Percentiles rank a stretch among this genome's conserved stretches.
Evolutionary conservation across 179 eudicot genomes (phyloP).

Genomic region (Vitellaria paradoxa): DNA sequence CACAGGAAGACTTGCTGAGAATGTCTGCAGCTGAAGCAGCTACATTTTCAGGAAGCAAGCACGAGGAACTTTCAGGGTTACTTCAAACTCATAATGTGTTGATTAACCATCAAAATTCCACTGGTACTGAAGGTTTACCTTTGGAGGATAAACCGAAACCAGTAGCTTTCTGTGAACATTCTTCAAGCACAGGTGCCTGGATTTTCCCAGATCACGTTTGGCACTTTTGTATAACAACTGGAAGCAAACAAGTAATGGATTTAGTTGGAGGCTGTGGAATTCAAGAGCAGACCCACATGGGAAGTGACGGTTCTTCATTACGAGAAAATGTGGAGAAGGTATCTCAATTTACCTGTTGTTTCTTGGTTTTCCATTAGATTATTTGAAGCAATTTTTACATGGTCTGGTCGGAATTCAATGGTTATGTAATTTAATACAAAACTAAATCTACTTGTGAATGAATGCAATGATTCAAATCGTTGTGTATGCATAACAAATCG

Average conservation of each 20-base stretch:
- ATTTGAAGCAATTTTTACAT: no score
- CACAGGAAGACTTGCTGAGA: conserved; percentile 20
- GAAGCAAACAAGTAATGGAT: conserved; percentile 36
- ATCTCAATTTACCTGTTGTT: conserved; percentile 7
- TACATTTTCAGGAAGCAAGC: conserved; percentile 23
- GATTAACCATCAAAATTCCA: conserved; percentile 9
- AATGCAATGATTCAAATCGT: neutral
- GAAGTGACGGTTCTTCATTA: conserved; percentile 35
- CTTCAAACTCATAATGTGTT: conserved; percentile 10
- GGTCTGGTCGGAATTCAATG: neutral
- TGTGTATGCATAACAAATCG: neutral
- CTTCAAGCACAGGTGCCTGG: conserved; percentile 46
- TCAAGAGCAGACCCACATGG: conserved; percentile 32
- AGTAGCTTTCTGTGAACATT: conserved; percentile 15
- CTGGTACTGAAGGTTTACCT: conserved; percentile 9
- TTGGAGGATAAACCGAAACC: conserved; percentile 19
- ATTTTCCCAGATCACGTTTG: conserved; percentile 51
- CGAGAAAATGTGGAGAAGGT: conserved; percentile 28
- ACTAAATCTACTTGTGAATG: neutral
- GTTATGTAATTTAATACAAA: neutral
- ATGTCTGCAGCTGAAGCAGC: conserved; percentile 26
- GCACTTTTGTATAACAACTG: conserved; percentile 47
- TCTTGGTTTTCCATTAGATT: neutral
- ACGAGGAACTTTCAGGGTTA: conserved; percentile 25
- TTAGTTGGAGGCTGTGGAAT: conserved; percentile 30